Evolutionary conservation across 257 asterid genomes (phyloP).

Genomic region (Galeopsis tetrahit): DNA sequence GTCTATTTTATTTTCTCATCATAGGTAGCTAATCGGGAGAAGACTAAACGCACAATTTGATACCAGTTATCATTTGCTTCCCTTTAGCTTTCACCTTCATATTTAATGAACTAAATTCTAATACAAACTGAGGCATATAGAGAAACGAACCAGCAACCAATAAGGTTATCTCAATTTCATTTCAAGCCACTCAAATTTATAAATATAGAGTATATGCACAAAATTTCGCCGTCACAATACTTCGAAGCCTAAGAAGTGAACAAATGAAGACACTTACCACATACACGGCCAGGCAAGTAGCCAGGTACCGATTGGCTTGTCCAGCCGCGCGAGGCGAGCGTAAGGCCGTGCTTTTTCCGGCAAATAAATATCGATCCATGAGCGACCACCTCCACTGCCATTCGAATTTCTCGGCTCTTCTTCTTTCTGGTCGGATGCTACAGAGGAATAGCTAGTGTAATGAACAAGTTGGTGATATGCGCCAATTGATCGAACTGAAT

Average conservation of each 20-base stretch:
- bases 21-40: background rate
- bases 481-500: constrained; percentile 37
- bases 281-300: constrained; percentile 97
- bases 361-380: constrained; percentile 82
- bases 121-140: constrained; percentile 3
- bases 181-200: background rate
- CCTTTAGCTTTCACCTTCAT: constrained; percentile 16
- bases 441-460: constrained; percentile 46
- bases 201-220: background rate
- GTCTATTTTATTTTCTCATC: background rate
- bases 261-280: constrained; percentile 56
- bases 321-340: constrained; percentile 86
- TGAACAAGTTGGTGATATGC: constrained; percentile 38
- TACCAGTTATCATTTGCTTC: background rate
- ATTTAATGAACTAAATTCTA: background rate
- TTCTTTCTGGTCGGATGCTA: constrained; percentile 41
- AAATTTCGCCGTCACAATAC: constrained; percentile 17
- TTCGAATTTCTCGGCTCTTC: constrained; percentile 35
- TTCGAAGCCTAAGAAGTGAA: background rate
- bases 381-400: constrained; percentile 30
- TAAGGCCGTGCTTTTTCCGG: constrained; percentile 67
- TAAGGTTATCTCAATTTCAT: background rate
- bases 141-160: constrained; percentile 5
- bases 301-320: constrained; percentile 94
- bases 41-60: background rate